Base-by-base conservation (phyloP, 441 rosid species). In the Populus trichocarpa region DNA sequence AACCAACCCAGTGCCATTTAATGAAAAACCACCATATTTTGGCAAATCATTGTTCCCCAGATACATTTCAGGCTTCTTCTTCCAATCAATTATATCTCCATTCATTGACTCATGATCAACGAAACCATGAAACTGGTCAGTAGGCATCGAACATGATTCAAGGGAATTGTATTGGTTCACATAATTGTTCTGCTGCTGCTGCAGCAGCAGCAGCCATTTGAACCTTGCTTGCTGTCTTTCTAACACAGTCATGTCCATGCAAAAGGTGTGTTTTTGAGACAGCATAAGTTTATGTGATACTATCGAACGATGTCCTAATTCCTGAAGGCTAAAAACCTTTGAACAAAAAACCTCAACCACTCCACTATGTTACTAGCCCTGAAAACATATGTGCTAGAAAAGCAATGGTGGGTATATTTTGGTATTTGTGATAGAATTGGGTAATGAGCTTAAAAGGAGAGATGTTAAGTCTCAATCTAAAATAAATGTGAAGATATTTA, bases 71-170 rank as follows among this genome's bases (percentile, higher is more conserved):
- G 76, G 82, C 25, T 70, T 83, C 69, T 70, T 83, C 69, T 53
- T 61, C 77, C 75, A 75, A 77, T 81, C 83, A 79, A 71, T 42
- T 38, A 70, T 25, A 32, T 67, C 76, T 40, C 78, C 72, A 73
- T 63, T 8, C 36, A 57, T 66, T 6, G 80, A 22, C 67, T 8
- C 38, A 25, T 82, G 78, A 72, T 80, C 82, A 75, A 83, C n/a
- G 42, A 81, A 82, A 70, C 82, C 83, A 42, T 76, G 87, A 38
- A 84, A 81, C 77, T 78, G 82, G 80, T 40, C 50, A 9, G 4
- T 40, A 40, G 81, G 83, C 74, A 79, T 50, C 18, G 77, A n/a
- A 74, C 71, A 35, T 25, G 79, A 20, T 22, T 71, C 73, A n/a
- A 65, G 65, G 12, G 50, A 36, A 65, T 30, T 25, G 30, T 63